Conservation (phyloP, 257 asterid genomes). For the Primulina eburnea region DNA sequence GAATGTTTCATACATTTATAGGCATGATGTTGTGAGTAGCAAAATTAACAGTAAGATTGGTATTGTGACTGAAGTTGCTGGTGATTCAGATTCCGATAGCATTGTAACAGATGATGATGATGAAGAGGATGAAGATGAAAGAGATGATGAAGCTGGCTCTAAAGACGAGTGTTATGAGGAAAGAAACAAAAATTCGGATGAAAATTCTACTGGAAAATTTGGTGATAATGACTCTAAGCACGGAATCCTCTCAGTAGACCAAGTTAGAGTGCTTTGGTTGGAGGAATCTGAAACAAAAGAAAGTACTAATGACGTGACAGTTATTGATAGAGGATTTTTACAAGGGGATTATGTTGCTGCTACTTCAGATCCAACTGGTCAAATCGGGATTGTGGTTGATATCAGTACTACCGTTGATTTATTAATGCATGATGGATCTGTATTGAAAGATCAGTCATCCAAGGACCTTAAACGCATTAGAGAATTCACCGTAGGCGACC, state of each 20-base stretch:
- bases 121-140: conserved; percentile 49
- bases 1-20: conserved; percentile 59
- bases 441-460: conserved; percentile 52
- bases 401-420: conserved; percentile 64
- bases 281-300: conserved; percentile 75
- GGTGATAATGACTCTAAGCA: conserved; percentile 42
- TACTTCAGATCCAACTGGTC: conserved; percentile 88
- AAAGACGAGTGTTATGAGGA: conserved; percentile 41
- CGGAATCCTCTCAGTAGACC: conserved; percentile 61
- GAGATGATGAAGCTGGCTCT: conserved; percentile 35
- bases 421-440: conserved; percentile 59
- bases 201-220: conserved; percentile 34
- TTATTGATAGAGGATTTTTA: conserved; percentile 81
- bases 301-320: conserved; percentile 50
- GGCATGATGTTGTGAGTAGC: conserved; percentile 84
- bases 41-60: conserved; percentile 58
- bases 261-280: conserved; percentile 87
- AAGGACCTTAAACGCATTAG: conserved; percentile 68
- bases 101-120: conserved; percentile 63
- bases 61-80: conserved; percentile 87
- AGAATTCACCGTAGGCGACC: conserved; percentile 87
- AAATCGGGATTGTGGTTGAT: conserved; percentile 90
- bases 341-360: conserved; percentile 96
- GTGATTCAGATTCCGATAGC: conserved; percentile 92
- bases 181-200: conserved; percentile 33